A percentile compares a stretch with the other conserved stretches of the same genome.
These are phyloP conservation scores for Stereocaulon alpinum DNA, from an alignment of 495 filamentous ascomycete genomes.

Conservation along the genomic window DNA sequence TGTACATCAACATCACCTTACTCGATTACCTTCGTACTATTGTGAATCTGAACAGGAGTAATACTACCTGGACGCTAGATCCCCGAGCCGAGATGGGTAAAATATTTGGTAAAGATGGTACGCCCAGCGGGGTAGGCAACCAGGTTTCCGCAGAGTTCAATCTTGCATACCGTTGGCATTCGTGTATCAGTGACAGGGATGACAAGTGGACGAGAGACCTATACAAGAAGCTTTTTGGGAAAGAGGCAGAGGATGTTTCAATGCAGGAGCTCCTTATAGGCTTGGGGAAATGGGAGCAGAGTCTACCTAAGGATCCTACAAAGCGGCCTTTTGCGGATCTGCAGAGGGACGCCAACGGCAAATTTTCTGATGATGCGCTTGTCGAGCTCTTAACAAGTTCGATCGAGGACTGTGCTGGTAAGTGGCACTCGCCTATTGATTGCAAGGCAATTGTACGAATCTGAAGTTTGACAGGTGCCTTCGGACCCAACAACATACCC, in stretches of 20 bases:
- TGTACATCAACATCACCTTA: slow-evolving; percentile 77
- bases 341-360: slow-evolving; percentile 44
- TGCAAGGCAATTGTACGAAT: neutral
- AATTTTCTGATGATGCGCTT: slow-evolving; percentile 51
- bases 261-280: slow-evolving; percentile 43
- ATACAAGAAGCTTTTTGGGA: slow-evolving; percentile 42
- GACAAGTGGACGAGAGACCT: slow-evolving; percentile 56
- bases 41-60: slow-evolving; percentile 66
- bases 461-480: slow-evolving; percentile 31
- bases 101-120: slow-evolving; percentile 41
- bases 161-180: slow-evolving; percentile 64
- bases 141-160: slow-evolving; percentile 66
- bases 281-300: slow-evolving; percentile 40
- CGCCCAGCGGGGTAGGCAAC: slow-evolving; percentile 57
- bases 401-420: slow-evolving; percentile 50
- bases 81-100: slow-evolving; percentile 46
- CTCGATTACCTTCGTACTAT: slow-evolving; percentile 80
- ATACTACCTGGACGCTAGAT: slow-evolving; percentile 68
- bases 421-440: slow-evolving; percentile 4
- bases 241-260: slow-evolving; percentile 41
- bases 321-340: slow-evolving; percentile 50
- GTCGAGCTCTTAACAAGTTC: slow-evolving; percentile 48
- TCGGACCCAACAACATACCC: slow-evolving; percentile 51
- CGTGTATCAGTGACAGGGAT: slow-evolving; percentile 50
- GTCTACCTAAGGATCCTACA: slow-evolving; percentile 40